Evolutionary conservation across 305 asterid genomes (phyloP).

Genomic region (Rubia balearica): DNA sequence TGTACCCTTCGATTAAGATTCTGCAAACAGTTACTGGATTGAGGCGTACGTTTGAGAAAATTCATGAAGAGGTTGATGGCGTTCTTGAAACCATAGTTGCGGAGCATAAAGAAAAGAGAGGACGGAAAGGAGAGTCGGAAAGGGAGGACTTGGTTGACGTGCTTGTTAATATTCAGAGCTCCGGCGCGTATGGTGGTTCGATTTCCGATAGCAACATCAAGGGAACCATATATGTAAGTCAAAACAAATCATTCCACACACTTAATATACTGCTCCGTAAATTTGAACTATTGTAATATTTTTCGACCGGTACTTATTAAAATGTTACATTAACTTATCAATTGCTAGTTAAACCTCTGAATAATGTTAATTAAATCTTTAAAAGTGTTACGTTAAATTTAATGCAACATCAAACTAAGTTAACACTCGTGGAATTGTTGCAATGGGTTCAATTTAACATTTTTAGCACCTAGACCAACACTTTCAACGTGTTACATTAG

Average conservation of each 20-base stretch:
- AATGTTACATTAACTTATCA: too few species aligned
- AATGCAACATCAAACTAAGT: too few species aligned
- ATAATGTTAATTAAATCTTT: too few species aligned
- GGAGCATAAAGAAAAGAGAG: not conserved
- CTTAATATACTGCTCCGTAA: too few species aligned
- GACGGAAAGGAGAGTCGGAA: not conserved
- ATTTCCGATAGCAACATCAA: constrained; percentile 5
- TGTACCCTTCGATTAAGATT: constrained; percentile 2
- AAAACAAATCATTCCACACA: not conserved
- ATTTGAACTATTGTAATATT: too few species aligned
- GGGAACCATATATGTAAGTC: constrained; percentile 6
- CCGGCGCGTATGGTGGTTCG: not conserved
- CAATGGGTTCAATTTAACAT: too few species aligned
- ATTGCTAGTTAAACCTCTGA: too few species aligned
- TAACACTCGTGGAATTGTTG: too few species aligned
- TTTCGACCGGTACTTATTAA: too few species aligned
- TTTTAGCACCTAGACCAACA: too few species aligned
- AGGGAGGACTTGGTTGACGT: constrained; percentile 13
- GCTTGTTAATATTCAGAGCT: not conserved
- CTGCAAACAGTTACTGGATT: constrained; percentile 6
- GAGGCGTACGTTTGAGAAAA: not conserved
- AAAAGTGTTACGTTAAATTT: too few species aligned
- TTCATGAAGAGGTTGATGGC: not conserved
- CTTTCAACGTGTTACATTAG: too few species aligned
- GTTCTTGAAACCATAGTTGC: constrained; percentile 1